These are phyloP conservation scores for Linnemannia hyalina DNA, from an alignment of 192 early-diverging fungal genomes.

Conservation along the genomic window DNA sequence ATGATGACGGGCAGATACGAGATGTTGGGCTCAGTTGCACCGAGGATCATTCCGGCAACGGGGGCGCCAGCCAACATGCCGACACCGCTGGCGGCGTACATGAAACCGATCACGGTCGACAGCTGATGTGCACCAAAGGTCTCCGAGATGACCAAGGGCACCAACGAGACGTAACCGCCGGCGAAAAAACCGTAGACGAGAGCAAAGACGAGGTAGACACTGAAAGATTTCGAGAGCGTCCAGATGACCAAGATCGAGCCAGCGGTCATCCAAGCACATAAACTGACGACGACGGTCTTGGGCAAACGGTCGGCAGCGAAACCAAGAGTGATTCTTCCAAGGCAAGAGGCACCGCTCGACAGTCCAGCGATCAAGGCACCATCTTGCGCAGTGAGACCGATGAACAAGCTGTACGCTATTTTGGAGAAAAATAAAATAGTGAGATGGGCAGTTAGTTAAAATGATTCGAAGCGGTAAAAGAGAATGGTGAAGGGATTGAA, in stretches of 20 bases:
- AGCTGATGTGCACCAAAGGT: conserved; percentile 59
- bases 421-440: neutral
- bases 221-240: conserved; percentile 47
- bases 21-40: conserved; percentile 41
- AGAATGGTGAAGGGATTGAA: too few relatives aligned
- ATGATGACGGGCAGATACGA: conserved; percentile 50
- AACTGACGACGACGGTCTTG: conserved; percentile 46
- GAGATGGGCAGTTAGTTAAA: conserved; percentile 51
- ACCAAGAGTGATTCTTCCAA: conserved; percentile 75
- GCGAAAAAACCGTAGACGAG: conserved; percentile 63
- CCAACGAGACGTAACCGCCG: conserved; percentile 61
- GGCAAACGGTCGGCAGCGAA: conserved; percentile 69
- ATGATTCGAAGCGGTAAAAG: neutral
- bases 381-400: conserved; percentile 68
- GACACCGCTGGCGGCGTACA: conserved; percentile 59
- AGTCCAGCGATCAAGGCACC: conserved; percentile 75
- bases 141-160: conserved; percentile 52
- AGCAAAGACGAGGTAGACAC: conserved; percentile 55
- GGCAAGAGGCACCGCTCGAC: conserved; percentile 73
- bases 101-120: conserved; percentile 59
- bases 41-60: conserved; percentile 47
- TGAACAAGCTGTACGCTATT: conserved; percentile 67
- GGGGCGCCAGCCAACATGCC: conserved; percentile 60
- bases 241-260: conserved; percentile 46
- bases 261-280: conserved; percentile 53